Evolutionary conservation across 2,329 filamentous ascomycete species (phyloP), one percentile per base, ranked within the genome.

Genomic region (Fusarium solani-melongenae): DNA sequence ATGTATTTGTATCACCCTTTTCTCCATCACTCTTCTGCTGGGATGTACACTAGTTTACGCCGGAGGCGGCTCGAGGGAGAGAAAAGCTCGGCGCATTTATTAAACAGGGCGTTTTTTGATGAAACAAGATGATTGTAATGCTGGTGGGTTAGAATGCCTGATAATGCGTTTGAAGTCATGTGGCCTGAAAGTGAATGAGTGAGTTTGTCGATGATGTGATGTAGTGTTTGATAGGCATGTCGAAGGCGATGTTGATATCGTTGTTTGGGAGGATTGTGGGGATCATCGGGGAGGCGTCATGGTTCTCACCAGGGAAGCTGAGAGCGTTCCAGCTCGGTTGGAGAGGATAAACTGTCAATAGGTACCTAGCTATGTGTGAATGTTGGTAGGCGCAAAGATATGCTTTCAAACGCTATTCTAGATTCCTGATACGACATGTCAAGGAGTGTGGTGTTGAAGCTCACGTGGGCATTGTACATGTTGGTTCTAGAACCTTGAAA

Each of bases 41-140:
- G 81, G 81, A 79, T 82, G 80, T 81, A 81, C 75, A 78, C 76
- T 82, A 82, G 79, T 77, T 80, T 80, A 71, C 75, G 77, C 77
- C 72, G 71, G 76, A 77, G 69, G 75, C 71, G 76, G 78, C 73
- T 72, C 74, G 78, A 61, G 73, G 69, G 75, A 77, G 78, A 78
- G 79, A 79, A 81, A 78, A 80, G 77, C 62, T 78, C 64, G 78
- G 79, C 78, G 80, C 79, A 79, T 79, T 79, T 72, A 77, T 78
- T 78, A 75, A 78, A 77, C 67, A 76, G 77, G 79, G 79, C 77
- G 73, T 76, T 78, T 24, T 77, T 78, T 79, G 76, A 68, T 77
- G 71, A 73, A 70, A 49, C 60, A 71, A 71, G 56, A 53, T 63
- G 44, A 24, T 27, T 33, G 39, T 55, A 46, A 46, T 46, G 7